These are phyloP conservation scores for Apostasia shenzhenica DNA, from an alignment of 106 monocot species.

Conservation along the genomic window DNA sequence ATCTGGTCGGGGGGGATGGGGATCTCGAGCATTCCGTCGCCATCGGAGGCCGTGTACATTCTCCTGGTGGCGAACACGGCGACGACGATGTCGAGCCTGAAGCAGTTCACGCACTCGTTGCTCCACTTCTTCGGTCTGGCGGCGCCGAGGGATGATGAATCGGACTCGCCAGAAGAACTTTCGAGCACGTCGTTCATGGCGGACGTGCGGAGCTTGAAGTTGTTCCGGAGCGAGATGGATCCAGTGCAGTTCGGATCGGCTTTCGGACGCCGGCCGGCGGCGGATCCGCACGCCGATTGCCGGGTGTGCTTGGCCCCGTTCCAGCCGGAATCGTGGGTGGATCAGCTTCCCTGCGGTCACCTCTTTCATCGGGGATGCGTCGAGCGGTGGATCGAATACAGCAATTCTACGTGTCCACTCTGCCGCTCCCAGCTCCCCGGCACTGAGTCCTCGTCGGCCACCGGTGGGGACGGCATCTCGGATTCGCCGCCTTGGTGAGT, in stretches of 20 bases:
- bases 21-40: conserved; percentile 69
- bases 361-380: conserved; percentile 70
- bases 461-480: background rate
- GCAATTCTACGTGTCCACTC: conserved; percentile 69
- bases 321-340: conserved; percentile 66
- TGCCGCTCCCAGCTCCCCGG: conserved; percentile 59
- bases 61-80: conserved; percentile 67
- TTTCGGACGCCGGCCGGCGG: conserved; percentile 6
- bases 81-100: conserved; percentile 55
- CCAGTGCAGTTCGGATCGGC: conserved; percentile 46
- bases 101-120: conserved; percentile 46
- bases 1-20: conserved; percentile 47
- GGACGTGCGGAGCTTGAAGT: conserved; percentile 12
- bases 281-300: conserved; percentile 36
- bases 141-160: background rate
- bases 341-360: conserved; percentile 78
- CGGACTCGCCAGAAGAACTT: background rate
- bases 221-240: conserved; percentile 54
- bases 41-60: conserved; percentile 70
- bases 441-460: background rate
- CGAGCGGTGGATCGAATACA: conserved; percentile 76
- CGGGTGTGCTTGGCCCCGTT: conserved; percentile 65
- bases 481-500: background rate
- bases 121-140: conserved; percentile 40
- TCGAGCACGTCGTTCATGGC: background rate